Conservation (phyloP, 1,284 basidiomycete species). For the Melampsora americana region DNA sequence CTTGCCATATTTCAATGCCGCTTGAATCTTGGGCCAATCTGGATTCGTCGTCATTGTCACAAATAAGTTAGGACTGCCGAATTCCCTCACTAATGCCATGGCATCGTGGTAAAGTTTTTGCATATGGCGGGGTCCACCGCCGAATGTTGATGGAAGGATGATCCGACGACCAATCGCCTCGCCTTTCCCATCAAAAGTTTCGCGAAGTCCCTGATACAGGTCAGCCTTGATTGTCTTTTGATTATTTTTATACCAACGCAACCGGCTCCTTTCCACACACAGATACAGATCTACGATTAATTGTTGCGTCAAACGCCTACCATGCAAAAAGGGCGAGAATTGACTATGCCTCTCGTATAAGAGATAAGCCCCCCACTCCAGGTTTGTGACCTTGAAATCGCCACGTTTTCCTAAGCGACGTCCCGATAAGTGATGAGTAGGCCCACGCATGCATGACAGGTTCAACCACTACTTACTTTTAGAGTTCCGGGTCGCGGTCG, state of each 20-base stretch:
- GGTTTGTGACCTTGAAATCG: background rate
- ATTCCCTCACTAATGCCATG: conserved; percentile 52
- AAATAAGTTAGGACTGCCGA: conserved; percentile 55
- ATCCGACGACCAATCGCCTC: conserved; percentile 45
- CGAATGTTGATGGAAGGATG: conserved; percentile 54
- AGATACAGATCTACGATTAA: conserved; percentile 17
- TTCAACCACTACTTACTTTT: no score
- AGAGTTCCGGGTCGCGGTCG: no score
- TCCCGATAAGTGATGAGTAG: no score
- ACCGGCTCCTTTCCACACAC: background rate
- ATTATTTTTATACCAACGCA: background rate
- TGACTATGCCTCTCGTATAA: background rate
- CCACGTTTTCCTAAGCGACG: no score
- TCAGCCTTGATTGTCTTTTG: background rate
- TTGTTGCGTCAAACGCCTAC: background rate
- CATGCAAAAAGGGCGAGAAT: background rate
- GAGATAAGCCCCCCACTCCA: conserved; percentile 14
- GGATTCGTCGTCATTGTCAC: conserved; percentile 57
- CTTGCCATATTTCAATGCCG: background rate
- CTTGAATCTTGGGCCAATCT: conserved; percentile 48
- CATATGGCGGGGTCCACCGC: conserved; percentile 54
- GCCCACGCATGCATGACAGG: no score
- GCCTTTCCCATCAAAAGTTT: background rate
- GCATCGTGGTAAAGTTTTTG: conserved; percentile 55
- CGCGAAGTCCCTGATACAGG: background rate